Base-by-base conservation (phyloP, 305 asterid genomes). In the Plantago lanceolata region DNA sequence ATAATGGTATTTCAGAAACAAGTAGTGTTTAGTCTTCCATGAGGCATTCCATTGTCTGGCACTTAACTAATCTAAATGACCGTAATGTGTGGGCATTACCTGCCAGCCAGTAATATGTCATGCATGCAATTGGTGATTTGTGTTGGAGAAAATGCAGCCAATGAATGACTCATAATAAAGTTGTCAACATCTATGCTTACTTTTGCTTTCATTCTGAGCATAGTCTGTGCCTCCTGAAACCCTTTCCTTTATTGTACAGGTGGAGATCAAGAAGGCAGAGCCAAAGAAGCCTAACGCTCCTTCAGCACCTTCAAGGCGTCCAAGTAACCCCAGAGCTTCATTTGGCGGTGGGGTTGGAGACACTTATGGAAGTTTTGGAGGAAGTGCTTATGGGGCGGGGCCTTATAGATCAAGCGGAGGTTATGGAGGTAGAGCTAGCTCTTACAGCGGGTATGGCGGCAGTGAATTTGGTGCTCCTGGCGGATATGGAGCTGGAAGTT, bases 191-290 rank as follows among this genome's bases (percentile, higher is more conserved):
- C 45, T 55, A 15, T 55, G 12, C 21, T 15, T 54, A 26, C 11
- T 33, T 33, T 24, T 5, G 40, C 40, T 40, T 9, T 37, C 14
- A 0, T 37, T 37, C 7, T 28, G 16, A 58, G 3, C 47, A 6
- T 57, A 57, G 45, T 49, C 19, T 5, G 48, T 3, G 58, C 24
- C 59, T 40, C 19, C 35, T n/a, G 16, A 50, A 70, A 24, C 62
- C 66, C 49, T 57, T 54, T 54, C 5, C 19, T 68, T 48, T 64
- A 29, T 70, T 45, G 21, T 57, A 58, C 24, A 82, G 87, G 87
- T 82, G 59, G 87, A 82, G 69, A 82, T 82, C 69, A 82, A 82
- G 81, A 82, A 76, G 73, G 84, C 84, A 43, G 87, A 82, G 73
- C 87, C 87, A 0, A 82, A 79, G 74, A 82, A 80, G 65, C 74